These are phyloP conservation scores for Globisporangium apiculatum DNA, from an alignment of 352 stramenopile species.

Conservation along the genomic window DNA sequence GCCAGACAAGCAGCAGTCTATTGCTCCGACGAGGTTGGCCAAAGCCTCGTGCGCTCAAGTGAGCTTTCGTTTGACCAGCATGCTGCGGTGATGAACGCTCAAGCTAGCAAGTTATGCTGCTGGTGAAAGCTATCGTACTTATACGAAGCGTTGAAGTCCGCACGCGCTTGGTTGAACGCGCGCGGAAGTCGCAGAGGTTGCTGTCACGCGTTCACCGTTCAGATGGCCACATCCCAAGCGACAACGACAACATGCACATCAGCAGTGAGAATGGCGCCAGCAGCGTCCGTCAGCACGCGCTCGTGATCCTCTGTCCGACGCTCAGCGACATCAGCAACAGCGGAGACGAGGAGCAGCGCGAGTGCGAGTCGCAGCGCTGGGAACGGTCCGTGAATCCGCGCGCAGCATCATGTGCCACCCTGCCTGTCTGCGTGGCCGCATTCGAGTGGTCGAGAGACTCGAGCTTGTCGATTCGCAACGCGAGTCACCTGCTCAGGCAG, in stretches of 20 bases:
- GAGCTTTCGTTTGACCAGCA: too few species aligned
- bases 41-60: too few species aligned
- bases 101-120: too few species aligned
- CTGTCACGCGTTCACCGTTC: too few species aligned
- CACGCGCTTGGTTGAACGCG: too few species aligned
- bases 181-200: too few species aligned
- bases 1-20: too few species aligned
- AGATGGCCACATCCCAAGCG: too few species aligned
- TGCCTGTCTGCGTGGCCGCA: not conserved
- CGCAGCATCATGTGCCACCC: not conserved
- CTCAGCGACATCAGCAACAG: not conserved
- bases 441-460: not conserved
- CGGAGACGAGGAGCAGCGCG: not conserved
- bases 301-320: conserved; percentile 5
- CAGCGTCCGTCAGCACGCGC: conserved; percentile 3
- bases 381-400: not conserved
- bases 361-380: not conserved
- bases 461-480: not conserved
- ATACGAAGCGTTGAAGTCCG: too few species aligned
- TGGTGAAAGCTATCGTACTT: too few species aligned
- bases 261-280: not conserved
- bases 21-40: too few species aligned
- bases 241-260: not conserved
- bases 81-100: too few species aligned
- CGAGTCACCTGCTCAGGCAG: conserved; percentile 1